These are phyloP conservation scores for Phyllostachys edulis DNA, from an alignment of 176 grass and related monocot species.

Conservation along the genomic window DNA sequence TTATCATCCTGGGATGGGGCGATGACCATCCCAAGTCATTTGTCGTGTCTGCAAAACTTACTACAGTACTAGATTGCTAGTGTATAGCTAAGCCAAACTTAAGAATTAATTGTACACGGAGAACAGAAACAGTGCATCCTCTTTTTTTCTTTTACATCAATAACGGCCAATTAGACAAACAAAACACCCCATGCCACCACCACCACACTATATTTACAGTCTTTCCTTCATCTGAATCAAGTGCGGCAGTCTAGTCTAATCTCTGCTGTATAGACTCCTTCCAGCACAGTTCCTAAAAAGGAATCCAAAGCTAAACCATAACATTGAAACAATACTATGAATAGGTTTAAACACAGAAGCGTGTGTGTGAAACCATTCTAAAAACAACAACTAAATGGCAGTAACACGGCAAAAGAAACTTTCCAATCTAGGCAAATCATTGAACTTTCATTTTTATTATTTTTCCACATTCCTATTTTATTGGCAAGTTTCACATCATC, in stretches of 20 bases:
- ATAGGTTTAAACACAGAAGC: background rate
- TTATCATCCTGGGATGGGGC: too few relatives aligned
- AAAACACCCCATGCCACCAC: background rate
- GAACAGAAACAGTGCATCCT: background rate
- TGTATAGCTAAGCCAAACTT: background rate
- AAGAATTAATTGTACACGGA: background rate
- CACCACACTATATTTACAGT: background rate
- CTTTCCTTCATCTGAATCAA: background rate
- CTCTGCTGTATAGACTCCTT: background rate
- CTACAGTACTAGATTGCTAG: background rate
- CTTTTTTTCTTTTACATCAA: background rate
- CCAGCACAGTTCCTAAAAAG: background rate
- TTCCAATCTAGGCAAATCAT: background rate
- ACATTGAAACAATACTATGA: background rate
- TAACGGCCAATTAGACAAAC: background rate
- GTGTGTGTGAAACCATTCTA: background rate
- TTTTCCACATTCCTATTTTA: background rate
- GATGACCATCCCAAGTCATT: background rate
- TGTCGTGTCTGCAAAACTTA: background rate
- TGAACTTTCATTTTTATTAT: background rate
- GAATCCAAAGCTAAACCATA: background rate
- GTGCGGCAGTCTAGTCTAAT: background rate
- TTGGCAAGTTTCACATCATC: background rate
- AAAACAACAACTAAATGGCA: background rate
- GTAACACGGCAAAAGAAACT: background rate